Percentiles rank a stretch among this genome's conserved stretches.
phyloP scores from a whole-genome alignment of 1,284 basidiomycete genomes.

The Trametes sp. region DNA sequence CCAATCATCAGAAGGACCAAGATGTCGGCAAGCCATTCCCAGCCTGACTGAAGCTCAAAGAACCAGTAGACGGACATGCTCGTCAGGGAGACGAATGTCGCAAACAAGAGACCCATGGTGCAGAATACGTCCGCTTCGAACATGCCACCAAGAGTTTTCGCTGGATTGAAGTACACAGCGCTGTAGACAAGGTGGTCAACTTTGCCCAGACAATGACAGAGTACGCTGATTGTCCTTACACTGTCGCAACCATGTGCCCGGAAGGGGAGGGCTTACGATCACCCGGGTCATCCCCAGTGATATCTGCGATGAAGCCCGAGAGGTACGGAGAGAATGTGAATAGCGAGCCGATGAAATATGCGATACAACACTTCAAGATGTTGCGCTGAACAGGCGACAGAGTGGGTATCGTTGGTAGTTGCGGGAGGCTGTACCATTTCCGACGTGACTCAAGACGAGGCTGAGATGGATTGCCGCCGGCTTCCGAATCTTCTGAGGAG shows the following conservation, averaged over 20 bases:
- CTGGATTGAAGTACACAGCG: constrained; percentile 83
- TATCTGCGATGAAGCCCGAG: constrained; percentile 67
- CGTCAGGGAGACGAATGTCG: constrained; percentile 76
- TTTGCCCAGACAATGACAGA: neutral
- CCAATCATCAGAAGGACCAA: constrained; percentile 85
- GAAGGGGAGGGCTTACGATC: constrained; percentile 67
- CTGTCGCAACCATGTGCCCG: constrained; percentile 92
- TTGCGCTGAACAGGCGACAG: constrained; percentile 47
- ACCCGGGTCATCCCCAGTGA: constrained; percentile 73
- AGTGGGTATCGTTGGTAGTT: constrained; percentile 23
- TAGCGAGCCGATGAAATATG: constrained; percentile 90
- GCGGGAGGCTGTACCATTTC: constrained; percentile 10
- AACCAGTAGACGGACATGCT: constrained; percentile 83
- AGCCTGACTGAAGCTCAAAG: constrained; percentile 72
- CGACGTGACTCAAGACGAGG: neutral
- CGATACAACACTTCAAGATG: constrained; percentile 90
- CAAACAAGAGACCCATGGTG: constrained; percentile 74
- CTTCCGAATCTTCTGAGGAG: constrained; percentile 8
- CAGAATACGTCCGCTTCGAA: constrained; percentile 87
- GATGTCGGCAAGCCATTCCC: constrained; percentile 72
- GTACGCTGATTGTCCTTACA: constrained; percentile 37
- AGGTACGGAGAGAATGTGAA: constrained; percentile 90
- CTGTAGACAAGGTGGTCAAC: constrained; percentile 45
- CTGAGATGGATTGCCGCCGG: neutral
- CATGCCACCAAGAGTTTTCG: constrained; percentile 91